Evolutionary conservation across 805 yeast species (phyloP).

Genomic region (Scheffersomyces stipitis): DNA sequence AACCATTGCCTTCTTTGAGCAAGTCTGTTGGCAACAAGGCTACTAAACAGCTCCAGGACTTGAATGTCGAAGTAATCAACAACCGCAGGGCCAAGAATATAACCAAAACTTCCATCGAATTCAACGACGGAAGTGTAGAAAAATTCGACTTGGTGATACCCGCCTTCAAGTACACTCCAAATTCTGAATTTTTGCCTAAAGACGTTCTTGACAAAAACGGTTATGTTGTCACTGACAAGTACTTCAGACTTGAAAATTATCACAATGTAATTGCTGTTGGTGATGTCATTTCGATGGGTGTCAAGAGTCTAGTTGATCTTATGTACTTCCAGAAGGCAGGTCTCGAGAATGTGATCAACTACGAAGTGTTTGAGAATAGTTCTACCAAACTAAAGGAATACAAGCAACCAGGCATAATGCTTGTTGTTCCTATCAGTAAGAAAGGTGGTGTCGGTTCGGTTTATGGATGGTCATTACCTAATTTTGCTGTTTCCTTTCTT

Average conservation of each 20-base stretch:
- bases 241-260: conserved; percentile 22
- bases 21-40: conserved; percentile 13
- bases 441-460: conserved; percentile 35
- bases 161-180: conserved; percentile 26
- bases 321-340: conserved; percentile 18
- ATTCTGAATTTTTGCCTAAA: conserved; percentile 29
- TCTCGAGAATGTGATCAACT: conserved; percentile 12
- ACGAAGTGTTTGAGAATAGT: conserved; percentile 12
- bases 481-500: conserved; percentile 22
- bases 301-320: conserved; percentile 26
- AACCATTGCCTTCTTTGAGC: conserved; percentile 15
- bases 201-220: conserved; percentile 24
- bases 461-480: conserved; percentile 29
- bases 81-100: conserved; percentile 6
- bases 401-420: conserved; percentile 9
- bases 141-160: conserved; percentile 31
- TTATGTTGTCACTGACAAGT: conserved; percentile 26
- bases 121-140: conserved; percentile 15
- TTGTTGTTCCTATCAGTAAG: conserved; percentile 32
- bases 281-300: conserved; percentile 27
- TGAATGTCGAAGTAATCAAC: conserved; percentile 25
- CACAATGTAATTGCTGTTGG: conserved; percentile 34
- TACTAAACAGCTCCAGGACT: conserved; percentile 11
- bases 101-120: conserved; percentile 10
- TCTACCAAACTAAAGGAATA: conserved; percentile 12